These are phyloP conservation scores for Candida caryicola DNA, from an alignment of 805 yeast species.

Conservation along the genomic window DNA sequence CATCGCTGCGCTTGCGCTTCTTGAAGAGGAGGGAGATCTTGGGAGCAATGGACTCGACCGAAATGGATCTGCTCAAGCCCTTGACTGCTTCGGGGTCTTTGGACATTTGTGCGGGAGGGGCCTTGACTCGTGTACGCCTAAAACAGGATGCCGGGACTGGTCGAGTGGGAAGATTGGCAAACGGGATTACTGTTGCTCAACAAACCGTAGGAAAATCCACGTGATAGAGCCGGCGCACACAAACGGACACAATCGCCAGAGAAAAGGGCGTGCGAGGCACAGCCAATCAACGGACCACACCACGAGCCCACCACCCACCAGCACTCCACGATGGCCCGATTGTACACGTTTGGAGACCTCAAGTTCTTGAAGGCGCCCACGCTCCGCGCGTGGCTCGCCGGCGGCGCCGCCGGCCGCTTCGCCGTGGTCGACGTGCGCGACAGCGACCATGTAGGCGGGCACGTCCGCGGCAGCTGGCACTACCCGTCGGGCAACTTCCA, in stretches of 20 bases:
- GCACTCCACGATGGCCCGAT: background rate
- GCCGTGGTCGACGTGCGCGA: constrained; percentile 84
- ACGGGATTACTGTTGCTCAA: too few relatives aligned
- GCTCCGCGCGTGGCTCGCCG: constrained; percentile 46
- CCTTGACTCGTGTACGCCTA: background rate
- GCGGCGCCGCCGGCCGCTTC: constrained; percentile 39
- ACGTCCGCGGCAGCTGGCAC: constrained; percentile 54
- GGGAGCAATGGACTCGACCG: constrained; percentile 42
- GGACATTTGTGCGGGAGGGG: constrained; percentile 3
- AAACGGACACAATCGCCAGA: too few relatives aligned
- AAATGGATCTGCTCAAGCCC: constrained; percentile 32
- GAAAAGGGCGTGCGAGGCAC: too few relatives aligned
- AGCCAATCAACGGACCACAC: too few relatives aligned
- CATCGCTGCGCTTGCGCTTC: constrained; percentile 10
- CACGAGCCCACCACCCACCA: too few relatives aligned
- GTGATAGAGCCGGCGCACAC: too few relatives aligned
- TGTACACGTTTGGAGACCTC: constrained; percentile 39
- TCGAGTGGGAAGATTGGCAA: too few relatives aligned
- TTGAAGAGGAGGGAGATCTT: constrained; percentile 31
- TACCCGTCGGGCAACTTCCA: constrained; percentile 51
- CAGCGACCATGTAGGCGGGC: constrained; percentile 77
- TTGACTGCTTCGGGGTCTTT: constrained; percentile 1
- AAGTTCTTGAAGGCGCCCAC: constrained; percentile 45
- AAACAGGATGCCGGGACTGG: too few relatives aligned
- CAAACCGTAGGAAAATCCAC: too few relatives aligned